Conservation (phyloP, 495 filamentous ascomycete species). For the Neurospora sp. region DNA sequence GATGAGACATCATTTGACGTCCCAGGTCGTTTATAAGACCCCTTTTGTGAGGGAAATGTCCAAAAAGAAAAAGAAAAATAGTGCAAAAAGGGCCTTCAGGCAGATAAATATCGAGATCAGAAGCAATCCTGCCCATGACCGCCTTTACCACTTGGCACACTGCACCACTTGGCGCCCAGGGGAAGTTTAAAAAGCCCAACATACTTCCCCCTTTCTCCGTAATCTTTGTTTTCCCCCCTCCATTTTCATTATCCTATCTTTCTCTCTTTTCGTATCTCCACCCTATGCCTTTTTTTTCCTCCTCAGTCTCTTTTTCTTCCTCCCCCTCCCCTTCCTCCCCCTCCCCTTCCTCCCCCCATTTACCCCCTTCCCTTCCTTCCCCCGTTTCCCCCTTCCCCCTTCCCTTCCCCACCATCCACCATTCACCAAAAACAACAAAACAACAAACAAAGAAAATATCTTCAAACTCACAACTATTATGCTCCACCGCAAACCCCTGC, state of each 20-base stretch:
- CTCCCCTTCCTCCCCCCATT: neutral
- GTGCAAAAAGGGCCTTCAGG: neutral
- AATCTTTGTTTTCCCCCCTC: neutral
- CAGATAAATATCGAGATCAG: neutral
- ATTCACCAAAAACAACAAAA: neutral
- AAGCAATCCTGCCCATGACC: neutral
- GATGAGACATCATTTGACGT: neutral
- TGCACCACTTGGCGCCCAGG: neutral
- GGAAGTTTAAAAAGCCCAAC: neutral
- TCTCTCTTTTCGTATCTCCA: neutral
- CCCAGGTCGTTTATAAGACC: neutral
- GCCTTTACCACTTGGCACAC: neutral
- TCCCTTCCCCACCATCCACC: no score
- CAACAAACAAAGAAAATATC: neutral
- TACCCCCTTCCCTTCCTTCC: no score
- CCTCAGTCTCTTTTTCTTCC: no score
- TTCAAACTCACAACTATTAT: neutral
- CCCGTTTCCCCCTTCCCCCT: no score
- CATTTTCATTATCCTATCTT: neutral
- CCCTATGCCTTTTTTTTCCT: neutral
- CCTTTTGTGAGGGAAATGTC: neutral
- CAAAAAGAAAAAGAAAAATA: neutral
- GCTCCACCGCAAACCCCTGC: neutral
- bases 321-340: neutral
- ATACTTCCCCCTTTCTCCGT: neutral